Conservation (phyloP, 805 yeast species). For the Candida boidinii region DNA sequence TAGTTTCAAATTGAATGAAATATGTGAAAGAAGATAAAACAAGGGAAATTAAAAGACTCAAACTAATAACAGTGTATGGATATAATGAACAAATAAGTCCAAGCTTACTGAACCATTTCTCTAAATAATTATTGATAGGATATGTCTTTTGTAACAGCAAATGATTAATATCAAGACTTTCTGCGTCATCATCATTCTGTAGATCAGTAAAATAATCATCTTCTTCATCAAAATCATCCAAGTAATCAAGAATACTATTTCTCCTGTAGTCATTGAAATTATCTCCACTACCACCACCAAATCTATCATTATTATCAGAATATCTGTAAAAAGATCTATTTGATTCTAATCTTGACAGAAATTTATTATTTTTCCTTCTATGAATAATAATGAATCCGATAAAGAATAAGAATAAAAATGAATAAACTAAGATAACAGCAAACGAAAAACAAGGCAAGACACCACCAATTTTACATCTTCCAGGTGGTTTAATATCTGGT, state of each 20-base stretch:
- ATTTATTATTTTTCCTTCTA: slow-evolving; percentile 4
- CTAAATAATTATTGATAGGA: slow-evolving; percentile 38
- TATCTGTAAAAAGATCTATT: slow-evolving; percentile 2
- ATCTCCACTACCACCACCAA: background rate
- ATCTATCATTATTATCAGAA: background rate
- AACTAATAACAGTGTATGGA: slow-evolving; percentile 46
- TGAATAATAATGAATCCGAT: slow-evolving; percentile 3
- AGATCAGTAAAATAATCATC: slow-evolving; percentile 8
- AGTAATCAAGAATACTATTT: too few species aligned
- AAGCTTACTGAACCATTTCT: slow-evolving; percentile 35
- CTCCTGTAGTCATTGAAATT: too few species aligned
- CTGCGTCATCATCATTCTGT: slow-evolving; percentile 22
- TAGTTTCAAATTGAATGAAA: slow-evolving; percentile 53
- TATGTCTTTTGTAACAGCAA: slow-evolving; percentile 19
- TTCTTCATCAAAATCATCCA: slow-evolving; percentile 9
- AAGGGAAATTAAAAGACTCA: slow-evolving; percentile 31
- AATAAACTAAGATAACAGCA: slow-evolving; percentile 44
- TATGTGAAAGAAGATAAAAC: slow-evolving; percentile 44
- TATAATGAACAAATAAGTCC: slow-evolving; percentile 54
- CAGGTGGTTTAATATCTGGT: slow-evolving; percentile 31
- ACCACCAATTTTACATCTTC: slow-evolving; percentile 46
- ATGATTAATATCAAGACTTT: too few species aligned
- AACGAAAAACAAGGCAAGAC: slow-evolving; percentile 68
- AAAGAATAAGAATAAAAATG: slow-evolving; percentile 9
- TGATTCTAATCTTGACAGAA: slow-evolving; percentile 11